Percentiles rank a stretch among this genome's conserved stretches.
phyloP scores from a whole-genome alignment of 2,329 filamentous ascomycete genomes.

The Phialophora tarda region DNA sequence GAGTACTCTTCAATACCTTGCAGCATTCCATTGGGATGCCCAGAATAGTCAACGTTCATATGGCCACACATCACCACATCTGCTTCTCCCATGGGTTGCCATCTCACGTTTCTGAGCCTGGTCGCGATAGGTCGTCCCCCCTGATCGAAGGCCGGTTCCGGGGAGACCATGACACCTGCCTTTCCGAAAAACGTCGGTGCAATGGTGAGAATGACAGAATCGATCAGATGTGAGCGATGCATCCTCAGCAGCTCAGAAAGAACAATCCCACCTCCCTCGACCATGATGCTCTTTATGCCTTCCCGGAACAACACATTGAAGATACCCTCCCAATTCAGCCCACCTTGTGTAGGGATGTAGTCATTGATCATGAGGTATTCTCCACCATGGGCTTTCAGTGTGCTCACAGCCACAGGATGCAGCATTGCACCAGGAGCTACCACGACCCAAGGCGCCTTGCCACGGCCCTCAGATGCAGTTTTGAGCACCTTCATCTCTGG shows the following conservation, averaged over 20 bases:
- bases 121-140: constrained; percentile 66
- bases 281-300: constrained; percentile 79
- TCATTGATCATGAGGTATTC: constrained; percentile 51
- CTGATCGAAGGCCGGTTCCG: constrained; percentile 57
- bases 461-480: constrained; percentile 67
- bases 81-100: constrained; percentile 74
- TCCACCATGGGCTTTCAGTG: constrained; percentile 54
- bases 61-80: constrained; percentile 82
- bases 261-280: constrained; percentile 83
- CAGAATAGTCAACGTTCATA: constrained; percentile 44
- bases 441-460: constrained; percentile 76
- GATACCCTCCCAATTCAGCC: constrained; percentile 65
- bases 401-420: constrained; percentile 53
- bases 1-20: constrained; percentile 34
- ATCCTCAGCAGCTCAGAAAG: constrained; percentile 79
- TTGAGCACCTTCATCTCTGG: constrained; percentile 68
- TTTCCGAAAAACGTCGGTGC: constrained; percentile 88
- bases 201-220: constrained; percentile 84
- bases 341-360: constrained; percentile 36
- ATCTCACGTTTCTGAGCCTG: constrained; percentile 67
- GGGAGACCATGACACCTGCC: constrained; percentile 79
- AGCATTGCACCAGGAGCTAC: constrained; percentile 56
- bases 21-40: constrained; percentile 30
- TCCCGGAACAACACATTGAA: constrained; percentile 63
- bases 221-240: constrained; percentile 65